These are phyloP conservation scores for Ceratocystis variospora DNA, from an alignment of 2,329 filamentous ascomycete species.

Conservation along the genomic window DNA sequence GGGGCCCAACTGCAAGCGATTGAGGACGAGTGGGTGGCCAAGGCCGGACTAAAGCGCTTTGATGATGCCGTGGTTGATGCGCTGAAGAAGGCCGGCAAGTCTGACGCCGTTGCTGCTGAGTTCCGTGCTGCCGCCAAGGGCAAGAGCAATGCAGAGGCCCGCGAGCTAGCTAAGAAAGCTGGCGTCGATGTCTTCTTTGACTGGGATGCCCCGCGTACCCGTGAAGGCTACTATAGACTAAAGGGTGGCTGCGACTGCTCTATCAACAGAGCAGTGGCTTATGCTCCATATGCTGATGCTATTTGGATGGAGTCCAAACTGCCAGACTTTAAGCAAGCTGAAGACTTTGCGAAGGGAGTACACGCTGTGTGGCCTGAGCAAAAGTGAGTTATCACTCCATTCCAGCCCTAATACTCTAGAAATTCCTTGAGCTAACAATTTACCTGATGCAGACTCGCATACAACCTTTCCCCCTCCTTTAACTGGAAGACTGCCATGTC, in stretches of 20 bases:
- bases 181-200: conserved; percentile 75
- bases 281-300: conserved; percentile 83
- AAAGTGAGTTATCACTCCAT: conserved; percentile 48
- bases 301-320: conserved; percentile 99
- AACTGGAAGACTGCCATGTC: conserved; percentile 99
- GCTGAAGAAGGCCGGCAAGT: conserved; percentile 54
- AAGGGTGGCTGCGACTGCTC: conserved; percentile 84
- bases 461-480: conserved; percentile 97
- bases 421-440: conserved; percentile 20
- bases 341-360: conserved; percentile 85
- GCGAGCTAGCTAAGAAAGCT: conserved; percentile 61
- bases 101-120: conserved; percentile 51
- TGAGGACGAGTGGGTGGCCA: conserved; percentile 72
- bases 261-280: conserved; percentile 78
- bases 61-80: conserved; percentile 75
- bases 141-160: conserved; percentile 72
- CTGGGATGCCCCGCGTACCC: conserved; percentile 85
- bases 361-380: conserved; percentile 92
- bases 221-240: conserved; percentile 91
- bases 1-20: conserved; percentile 75
- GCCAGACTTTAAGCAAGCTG: conserved; percentile 78
- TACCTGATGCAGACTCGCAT: conserved; percentile 53
- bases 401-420: background rate
- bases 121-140: conserved; percentile 59
- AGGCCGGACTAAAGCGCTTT: conserved; percentile 77